Evolutionary conservation across 805 yeast genomes (phyloP).

Genomic region (Diddensiella transvaalensis): DNA sequence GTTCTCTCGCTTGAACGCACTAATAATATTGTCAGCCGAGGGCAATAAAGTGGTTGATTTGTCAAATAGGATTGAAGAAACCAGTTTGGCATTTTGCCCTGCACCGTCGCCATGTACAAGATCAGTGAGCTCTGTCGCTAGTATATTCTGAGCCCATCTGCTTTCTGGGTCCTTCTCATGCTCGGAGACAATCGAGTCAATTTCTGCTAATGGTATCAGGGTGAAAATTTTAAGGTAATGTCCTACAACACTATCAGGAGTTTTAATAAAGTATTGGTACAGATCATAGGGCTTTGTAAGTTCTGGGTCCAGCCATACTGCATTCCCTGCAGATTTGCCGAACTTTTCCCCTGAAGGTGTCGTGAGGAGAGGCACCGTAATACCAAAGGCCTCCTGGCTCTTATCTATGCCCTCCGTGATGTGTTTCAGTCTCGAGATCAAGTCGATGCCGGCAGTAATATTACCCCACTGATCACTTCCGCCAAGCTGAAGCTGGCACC

Average conservation of each 20-base stretch:
- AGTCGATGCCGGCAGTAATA: slow-evolving; percentile 91
- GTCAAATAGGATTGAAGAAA: slow-evolving; percentile 32
- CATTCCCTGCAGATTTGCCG: slow-evolving; percentile 97
- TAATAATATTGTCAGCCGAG: slow-evolving; percentile 43
- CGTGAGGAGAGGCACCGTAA: slow-evolving; percentile 86
- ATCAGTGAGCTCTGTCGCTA: slow-evolving; percentile 84
- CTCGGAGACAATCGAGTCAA: slow-evolving; percentile 47
- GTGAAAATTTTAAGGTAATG: slow-evolving; percentile 75
- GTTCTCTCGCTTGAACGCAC: slow-evolving; percentile 56
- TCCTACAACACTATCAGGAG: slow-evolving; percentile 71
- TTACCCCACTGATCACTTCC: slow-evolving; percentile 99
- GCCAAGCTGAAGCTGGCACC: slow-evolving; percentile 75
- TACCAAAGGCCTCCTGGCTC: slow-evolving; percentile 47
- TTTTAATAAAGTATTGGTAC: slow-evolving; percentile 79
- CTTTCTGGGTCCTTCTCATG: slow-evolving; percentile 60
- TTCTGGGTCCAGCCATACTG: slow-evolving; percentile 75
- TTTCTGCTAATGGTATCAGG: slow-evolving; percentile 60
- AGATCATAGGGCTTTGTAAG: slow-evolving; percentile 76
- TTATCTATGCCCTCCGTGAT: slow-evolving; percentile 15
- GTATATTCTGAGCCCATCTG: slow-evolving; percentile 67
- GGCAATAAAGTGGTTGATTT: slow-evolving; percentile 35
- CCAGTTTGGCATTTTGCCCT: slow-evolving; percentile 58
- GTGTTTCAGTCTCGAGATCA: slow-evolving; percentile 57
- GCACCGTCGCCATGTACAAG: slow-evolving; percentile 79
- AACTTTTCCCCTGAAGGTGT: slow-evolving; percentile 89